phyloP scores from a whole-genome alignment of 2,329 filamentous ascomycete species.

The Cadophora luteo-olivacea region DNA sequence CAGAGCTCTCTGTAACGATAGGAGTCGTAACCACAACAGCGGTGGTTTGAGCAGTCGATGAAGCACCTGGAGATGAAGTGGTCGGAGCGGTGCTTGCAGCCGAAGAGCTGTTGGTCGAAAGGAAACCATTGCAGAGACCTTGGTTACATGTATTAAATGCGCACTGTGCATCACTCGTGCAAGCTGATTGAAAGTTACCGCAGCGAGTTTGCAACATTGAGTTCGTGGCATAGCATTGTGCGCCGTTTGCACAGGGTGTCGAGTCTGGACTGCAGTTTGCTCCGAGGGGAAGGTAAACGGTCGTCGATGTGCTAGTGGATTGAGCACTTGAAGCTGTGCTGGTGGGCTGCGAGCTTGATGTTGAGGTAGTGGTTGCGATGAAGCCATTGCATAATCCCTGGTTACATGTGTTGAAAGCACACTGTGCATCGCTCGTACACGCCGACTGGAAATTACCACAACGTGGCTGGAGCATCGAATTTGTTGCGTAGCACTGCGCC shows the following conservation, averaged over 20 bases:
- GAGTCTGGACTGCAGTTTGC: slow-evolving; percentile 23
- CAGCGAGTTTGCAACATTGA: slow-evolving; percentile 23
- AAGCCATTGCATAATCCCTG: slow-evolving; percentile 28
- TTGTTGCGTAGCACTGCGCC: slow-evolving; percentile 26
- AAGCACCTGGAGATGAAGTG: background rate
- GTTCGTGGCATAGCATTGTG: slow-evolving; percentile 29
- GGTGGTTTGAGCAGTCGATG: background rate
- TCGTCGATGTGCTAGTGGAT: slow-evolving; percentile 7
- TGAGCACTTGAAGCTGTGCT: background rate
- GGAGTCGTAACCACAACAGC: background rate
- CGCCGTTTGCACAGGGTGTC: slow-evolving; percentile 26
- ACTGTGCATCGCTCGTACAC: slow-evolving; percentile 27
- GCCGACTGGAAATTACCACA: slow-evolving; percentile 30
- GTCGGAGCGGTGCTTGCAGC: background rate
- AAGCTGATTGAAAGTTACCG: slow-evolving; percentile 28
- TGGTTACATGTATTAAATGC: slow-evolving; percentile 30
- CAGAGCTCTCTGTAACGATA: background rate
- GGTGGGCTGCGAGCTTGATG: background rate
- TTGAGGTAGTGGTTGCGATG: background rate
- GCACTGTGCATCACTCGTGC: slow-evolving; percentile 27
- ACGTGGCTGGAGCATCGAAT: slow-evolving; percentile 18
- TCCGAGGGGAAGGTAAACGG: slow-evolving; percentile 21
- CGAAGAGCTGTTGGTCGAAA: background rate
- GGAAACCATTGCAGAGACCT: slow-evolving; percentile 25
- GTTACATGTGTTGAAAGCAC: slow-evolving; percentile 32